phyloP scores from a whole-genome alignment of 495 filamentous ascomycete species.

The Chaetomium tenue region DNA sequence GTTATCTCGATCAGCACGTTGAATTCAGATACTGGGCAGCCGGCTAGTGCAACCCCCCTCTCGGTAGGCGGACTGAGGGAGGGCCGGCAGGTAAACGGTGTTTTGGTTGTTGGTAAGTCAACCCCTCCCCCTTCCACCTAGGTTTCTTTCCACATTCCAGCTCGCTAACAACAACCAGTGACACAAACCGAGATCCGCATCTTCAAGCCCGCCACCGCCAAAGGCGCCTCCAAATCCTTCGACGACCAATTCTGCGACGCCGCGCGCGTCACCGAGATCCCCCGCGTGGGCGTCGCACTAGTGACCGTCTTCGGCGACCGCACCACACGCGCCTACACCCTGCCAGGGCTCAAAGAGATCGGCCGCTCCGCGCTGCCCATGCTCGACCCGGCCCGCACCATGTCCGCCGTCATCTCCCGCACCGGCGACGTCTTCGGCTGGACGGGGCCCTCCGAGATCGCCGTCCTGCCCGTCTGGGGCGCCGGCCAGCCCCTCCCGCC shows the following conservation, averaged over 20 bases:
- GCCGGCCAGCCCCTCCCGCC: slow-evolving; percentile 52
- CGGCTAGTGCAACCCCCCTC: slow-evolving; percentile 69
- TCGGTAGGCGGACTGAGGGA: slow-evolving; percentile 68
- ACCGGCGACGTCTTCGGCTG: slow-evolving; percentile 82
- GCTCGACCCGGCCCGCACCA: slow-evolving; percentile 70
- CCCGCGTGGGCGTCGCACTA: slow-evolving; percentile 71
- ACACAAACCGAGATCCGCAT: slow-evolving; percentile 73
- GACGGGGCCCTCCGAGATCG: slow-evolving; percentile 84
- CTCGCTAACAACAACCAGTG: slow-evolving; percentile 42
- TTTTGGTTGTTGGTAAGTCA: slow-evolving; percentile 54
- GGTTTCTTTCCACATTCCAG: no score
- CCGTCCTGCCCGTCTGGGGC: slow-evolving; percentile 78
- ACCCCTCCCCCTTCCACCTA: no score
- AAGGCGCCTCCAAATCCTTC: slow-evolving; percentile 86
- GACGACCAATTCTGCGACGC: slow-evolving; percentile 77
- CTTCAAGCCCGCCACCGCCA: slow-evolving; percentile 78
- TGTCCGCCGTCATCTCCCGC: slow-evolving; percentile 64
- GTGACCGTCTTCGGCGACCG: slow-evolving; percentile 82
- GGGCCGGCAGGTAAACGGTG: slow-evolving; percentile 69
- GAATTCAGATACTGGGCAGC: slow-evolving; percentile 69
- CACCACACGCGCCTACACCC: slow-evolving; percentile 70
- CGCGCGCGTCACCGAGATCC: slow-evolving; percentile 68
- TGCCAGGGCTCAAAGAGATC: slow-evolving; percentile 84
- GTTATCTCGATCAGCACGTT: slow-evolving; percentile 76
- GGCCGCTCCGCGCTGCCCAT: slow-evolving; percentile 60